Percentiles rank a stretch among this genome's conserved stretches.
phyloP scores from a whole-genome alignment of 768 basidiomycete genomes.

The Lactarius deliciosus region DNA sequence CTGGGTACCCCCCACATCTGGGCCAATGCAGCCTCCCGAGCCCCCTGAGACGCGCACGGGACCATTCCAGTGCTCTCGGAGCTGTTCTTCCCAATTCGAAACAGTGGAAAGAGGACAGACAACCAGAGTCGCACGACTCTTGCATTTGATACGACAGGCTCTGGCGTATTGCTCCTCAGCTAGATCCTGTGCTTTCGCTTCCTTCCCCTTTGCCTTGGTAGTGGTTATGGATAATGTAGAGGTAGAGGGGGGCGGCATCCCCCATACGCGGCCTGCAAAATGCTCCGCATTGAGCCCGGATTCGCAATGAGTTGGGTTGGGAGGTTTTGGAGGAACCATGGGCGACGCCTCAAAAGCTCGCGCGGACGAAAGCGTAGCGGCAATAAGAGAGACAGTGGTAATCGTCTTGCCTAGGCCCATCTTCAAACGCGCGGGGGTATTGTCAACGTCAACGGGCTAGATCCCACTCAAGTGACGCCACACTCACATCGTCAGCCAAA shows the following conservation, averaged over 20 bases:
- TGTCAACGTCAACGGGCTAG: constrained; percentile 6
- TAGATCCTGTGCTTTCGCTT: constrained; percentile 65
- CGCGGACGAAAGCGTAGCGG: constrained; percentile 76
- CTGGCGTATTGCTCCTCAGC: constrained; percentile 68
- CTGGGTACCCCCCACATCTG: constrained; percentile 38
- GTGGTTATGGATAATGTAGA: constrained; percentile 31
- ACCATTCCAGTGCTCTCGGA: constrained; percentile 95
- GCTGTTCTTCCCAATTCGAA: constrained; percentile 98
- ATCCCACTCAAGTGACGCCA: not conserved
- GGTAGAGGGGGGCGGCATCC: constrained; percentile 61
- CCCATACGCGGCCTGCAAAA: constrained; percentile 81
- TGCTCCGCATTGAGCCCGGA: constrained; percentile 47
- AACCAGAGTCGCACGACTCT: constrained; percentile 90
- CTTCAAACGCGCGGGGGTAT: constrained; percentile 41
- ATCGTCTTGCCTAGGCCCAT: constrained; percentile 99
- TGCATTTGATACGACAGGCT: constrained; percentile 73
- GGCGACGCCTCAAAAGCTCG: constrained; percentile 57
- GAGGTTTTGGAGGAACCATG: constrained; percentile 44
- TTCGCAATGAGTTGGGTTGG: constrained; percentile 33
- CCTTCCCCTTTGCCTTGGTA: constrained; percentile 64
- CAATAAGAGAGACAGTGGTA: constrained; percentile 90
- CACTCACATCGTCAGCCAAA: constrained; percentile 91
- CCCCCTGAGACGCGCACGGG: constrained; percentile 84
- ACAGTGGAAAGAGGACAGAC: constrained; percentile 96
- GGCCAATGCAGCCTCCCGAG: constrained; percentile 44